Percentiles rank a stretch among this genome's conserved stretches.
Evolutionary conservation across 2,329 filamentous ascomycete species (phyloP).

Genomic region (Aschersonia sp.): DNA sequence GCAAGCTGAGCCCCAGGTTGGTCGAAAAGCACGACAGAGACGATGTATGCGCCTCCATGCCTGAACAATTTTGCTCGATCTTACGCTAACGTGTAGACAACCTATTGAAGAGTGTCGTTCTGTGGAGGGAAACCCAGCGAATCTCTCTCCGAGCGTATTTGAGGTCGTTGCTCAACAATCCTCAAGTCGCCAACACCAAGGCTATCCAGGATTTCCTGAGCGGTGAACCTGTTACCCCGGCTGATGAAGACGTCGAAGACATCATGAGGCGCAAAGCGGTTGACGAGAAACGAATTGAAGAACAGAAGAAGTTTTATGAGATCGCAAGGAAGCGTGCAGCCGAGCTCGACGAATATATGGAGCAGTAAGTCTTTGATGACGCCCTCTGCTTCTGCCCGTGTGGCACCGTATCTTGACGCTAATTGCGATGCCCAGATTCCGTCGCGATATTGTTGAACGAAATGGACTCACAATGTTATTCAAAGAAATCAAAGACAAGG

Average conservation of each 20-base stretch:
- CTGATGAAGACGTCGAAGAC: slow-evolving; percentile 72
- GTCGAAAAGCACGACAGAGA: slow-evolving; percentile 8
- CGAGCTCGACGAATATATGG: slow-evolving; percentile 96
- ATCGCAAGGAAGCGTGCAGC: slow-evolving; percentile 81
- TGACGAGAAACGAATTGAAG: slow-evolving; percentile 78
- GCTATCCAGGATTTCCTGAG: slow-evolving; percentile 77
- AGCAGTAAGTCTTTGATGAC: slow-evolving; percentile 43
- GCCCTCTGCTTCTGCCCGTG: too few species aligned
- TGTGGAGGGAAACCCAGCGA: slow-evolving; percentile 80
- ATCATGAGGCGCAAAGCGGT: slow-evolving; percentile 66
- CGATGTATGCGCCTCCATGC: slow-evolving; percentile 9
- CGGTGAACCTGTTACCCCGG: slow-evolving; percentile 54
- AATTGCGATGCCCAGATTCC: slow-evolving; percentile 30
- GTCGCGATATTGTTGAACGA: slow-evolving; percentile 49
- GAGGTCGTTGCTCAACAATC: slow-evolving; percentile 72
- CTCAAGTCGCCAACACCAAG: slow-evolving; percentile 67
- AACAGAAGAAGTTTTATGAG: slow-evolving; percentile 90
- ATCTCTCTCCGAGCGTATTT: slow-evolving; percentile 85
- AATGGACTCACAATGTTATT: slow-evolving; percentile 89
- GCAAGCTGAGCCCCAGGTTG: slow-evolving; percentile 12
- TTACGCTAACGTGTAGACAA: slow-evolving; percentile 5
- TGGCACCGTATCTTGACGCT: slow-evolving; percentile 3
- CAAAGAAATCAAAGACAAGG: slow-evolving; percentile 80
- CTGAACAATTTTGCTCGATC: background rate
- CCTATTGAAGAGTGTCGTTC: slow-evolving; percentile 31